A percentile compares a stretch with the other conserved stretches of the same genome.
Conservation (phyloP, 2,329 filamentous ascomycete species). For the Diplodia seriata region DNA sequence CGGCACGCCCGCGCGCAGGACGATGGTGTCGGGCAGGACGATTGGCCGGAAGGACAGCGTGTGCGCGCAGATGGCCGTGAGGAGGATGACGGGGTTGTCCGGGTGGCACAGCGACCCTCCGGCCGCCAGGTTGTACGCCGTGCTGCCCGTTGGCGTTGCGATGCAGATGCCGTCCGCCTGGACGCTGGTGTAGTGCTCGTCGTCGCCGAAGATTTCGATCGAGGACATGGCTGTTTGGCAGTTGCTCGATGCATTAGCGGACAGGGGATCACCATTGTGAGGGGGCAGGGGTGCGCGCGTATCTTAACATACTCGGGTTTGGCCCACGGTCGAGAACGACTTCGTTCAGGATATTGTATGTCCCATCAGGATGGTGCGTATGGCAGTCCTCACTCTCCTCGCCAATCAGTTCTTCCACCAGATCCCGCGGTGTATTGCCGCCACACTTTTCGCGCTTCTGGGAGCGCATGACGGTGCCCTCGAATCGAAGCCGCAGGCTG, state of each 20-base stretch:
- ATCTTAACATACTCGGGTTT: slow-evolving; percentile 76
- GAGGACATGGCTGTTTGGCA: slow-evolving; percentile 76
- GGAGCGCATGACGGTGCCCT: slow-evolving; percentile 90
- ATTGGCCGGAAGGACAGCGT: slow-evolving; percentile 96
- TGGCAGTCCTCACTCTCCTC: slow-evolving; percentile 82
- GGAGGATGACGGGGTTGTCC: slow-evolving; percentile 93
- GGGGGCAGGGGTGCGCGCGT: not conserved
- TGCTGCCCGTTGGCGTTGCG: slow-evolving; percentile 91
- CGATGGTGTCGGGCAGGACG: slow-evolving; percentile 94
- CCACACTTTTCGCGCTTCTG: slow-evolving; percentile 55
- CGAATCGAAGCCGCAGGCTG: slow-evolving; percentile 85
- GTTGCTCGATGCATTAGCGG: slow-evolving; percentile 3
- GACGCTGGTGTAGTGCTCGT: slow-evolving; percentile 93
- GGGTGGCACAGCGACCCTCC: slow-evolving; percentile 96
- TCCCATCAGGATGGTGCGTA: slow-evolving; percentile 84
- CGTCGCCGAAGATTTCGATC: slow-evolving; percentile 91
- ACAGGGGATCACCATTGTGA: not conserved
- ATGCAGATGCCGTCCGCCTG: slow-evolving; percentile 93
- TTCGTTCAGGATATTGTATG: slow-evolving; percentile 92
- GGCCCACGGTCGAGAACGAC: slow-evolving; percentile 95
- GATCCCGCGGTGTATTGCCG: slow-evolving; percentile 55
- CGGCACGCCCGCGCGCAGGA: slow-evolving; percentile 90
- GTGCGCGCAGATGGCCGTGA: slow-evolving; percentile 93
- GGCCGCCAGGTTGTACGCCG: slow-evolving; percentile 93
- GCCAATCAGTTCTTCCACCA: slow-evolving; percentile 89